These are phyloP conservation scores for Beauveria australis DNA, from an alignment of 2,329 filamentous ascomycete genomes.

Conservation along the genomic window DNA sequence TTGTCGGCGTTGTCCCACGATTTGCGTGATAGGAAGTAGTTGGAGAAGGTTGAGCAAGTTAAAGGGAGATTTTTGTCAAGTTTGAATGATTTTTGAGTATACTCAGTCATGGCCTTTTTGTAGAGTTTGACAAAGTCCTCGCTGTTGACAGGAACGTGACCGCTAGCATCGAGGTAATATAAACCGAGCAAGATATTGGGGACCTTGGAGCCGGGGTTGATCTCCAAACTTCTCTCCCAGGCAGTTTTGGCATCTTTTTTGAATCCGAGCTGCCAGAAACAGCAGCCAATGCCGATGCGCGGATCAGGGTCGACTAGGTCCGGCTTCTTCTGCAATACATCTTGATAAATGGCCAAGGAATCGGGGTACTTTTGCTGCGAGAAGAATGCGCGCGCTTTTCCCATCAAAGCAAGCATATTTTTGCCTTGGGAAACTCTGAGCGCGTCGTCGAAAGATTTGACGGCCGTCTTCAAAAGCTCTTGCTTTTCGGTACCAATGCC, in stretches of 20 bases:
- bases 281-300: conserved; percentile 90
- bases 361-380: conserved; percentile 81
- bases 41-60: conserved; percentile 82
- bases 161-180: conserved; percentile 81
- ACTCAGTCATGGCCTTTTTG: conserved; percentile 89
- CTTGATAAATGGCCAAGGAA: conserved; percentile 77
- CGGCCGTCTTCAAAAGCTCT: conserved; percentile 73
- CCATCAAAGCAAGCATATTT: conserved; percentile 88
- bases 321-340: conserved; percentile 77
- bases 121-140: conserved; percentile 78
- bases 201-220: conserved; percentile 76
- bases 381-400: conserved; percentile 78
- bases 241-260: conserved; percentile 86
- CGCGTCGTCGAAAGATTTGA: conserved; percentile 93
- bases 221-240: conserved; percentile 80
- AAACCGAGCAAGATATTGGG: conserved; percentile 85
- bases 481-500: conserved; percentile 64
- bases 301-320: conserved; percentile 88
- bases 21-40: conserved; percentile 81
- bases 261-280: conserved; percentile 92
- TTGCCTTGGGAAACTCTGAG: conserved; percentile 73
- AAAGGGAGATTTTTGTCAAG: conserved; percentile 84
- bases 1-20: conserved; percentile 74
- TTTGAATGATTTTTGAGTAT: conserved; percentile 90
- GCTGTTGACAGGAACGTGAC: conserved; percentile 73